Evolutionary conservation across 345 rosid genomes (phyloP).

Genomic region (Linum usitatissimum): DNA sequence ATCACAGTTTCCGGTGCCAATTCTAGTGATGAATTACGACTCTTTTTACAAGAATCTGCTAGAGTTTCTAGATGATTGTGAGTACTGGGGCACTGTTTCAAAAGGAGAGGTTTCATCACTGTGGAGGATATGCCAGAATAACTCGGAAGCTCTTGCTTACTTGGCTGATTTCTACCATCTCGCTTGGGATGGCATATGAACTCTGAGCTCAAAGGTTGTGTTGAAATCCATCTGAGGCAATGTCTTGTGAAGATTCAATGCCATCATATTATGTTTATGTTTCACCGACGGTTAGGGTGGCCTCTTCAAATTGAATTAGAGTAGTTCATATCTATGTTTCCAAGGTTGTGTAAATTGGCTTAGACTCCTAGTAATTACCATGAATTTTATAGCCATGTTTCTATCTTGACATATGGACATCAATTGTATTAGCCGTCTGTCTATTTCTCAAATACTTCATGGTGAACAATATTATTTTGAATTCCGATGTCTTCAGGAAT

Average conservation of each 20-base stretch:
- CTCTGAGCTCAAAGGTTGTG: slow-evolving; percentile 12
- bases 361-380: no score
- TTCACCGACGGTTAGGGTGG: no score
- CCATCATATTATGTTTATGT: neutral
- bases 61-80: slow-evolving; percentile 66
- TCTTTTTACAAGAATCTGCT: slow-evolving; percentile 64
- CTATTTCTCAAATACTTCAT: no score
- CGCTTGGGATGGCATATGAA: slow-evolving; percentile 15
- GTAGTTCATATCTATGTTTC: no score
- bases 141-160: slow-evolving; percentile 59
- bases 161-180: slow-evolving; percentile 56
- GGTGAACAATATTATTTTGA: no score
- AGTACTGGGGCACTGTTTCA: slow-evolving; percentile 61
- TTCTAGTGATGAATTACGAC: slow-evolving; percentile 77
- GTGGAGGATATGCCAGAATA: slow-evolving; percentile 69
- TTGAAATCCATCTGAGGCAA: neutral
- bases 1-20: slow-evolving; percentile 63
- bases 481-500: no score
- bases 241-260: neutral
- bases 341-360: no score
- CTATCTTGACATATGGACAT: no score
- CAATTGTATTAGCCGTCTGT: no score
- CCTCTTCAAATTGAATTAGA: no score
- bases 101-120: slow-evolving; percentile 64
- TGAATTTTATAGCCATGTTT: no score